phyloP scores from a whole-genome alignment of 2,329 filamentous ascomycete species.

The Cercospora janseana region DNA sequence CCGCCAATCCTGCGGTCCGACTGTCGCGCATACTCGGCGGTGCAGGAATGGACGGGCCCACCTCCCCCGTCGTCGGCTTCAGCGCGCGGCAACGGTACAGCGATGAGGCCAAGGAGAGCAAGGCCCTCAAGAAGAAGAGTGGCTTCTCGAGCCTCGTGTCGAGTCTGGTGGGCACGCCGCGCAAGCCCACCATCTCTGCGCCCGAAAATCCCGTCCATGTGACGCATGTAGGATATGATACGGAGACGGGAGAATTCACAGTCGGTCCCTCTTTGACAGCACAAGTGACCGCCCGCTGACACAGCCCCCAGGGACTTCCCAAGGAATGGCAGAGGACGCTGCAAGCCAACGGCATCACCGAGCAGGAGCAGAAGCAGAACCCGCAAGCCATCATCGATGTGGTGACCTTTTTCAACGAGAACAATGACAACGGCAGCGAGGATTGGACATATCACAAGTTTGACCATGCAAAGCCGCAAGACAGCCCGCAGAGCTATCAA shows the following conservation, averaged over 20 bases:
- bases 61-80: conserved; percentile 46
- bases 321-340: conserved; percentile 97
- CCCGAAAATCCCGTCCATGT: conserved; percentile 97
- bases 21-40: conserved; percentile 46
- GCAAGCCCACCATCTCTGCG: conserved; percentile 91
- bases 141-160: conserved; percentile 86
- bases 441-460: conserved; percentile 96
- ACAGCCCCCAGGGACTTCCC: conserved; percentile 66
- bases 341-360: conserved; percentile 91
- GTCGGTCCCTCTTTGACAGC: conserved; percentile 54
- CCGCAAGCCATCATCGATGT: conserved; percentile 95
- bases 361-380: conserved; percentile 92
- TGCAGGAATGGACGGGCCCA: conserved; percentile 51
- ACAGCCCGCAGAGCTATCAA: conserved; percentile 38
- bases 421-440: conserved; percentile 72
- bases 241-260: conserved; percentile 92
- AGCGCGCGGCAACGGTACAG: conserved; percentile 69
- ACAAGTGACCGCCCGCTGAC: not conserved
- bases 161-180: conserved; percentile 77
- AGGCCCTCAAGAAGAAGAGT: conserved; percentile 72
- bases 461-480: conserved; percentile 70
- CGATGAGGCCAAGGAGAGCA: conserved; percentile 70
- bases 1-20: conserved; percentile 36
- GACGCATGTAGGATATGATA: conserved; percentile 96
- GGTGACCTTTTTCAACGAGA: conserved; percentile 95